These are phyloP conservation scores for Cicer arietinum DNA, from an alignment of 306 rosid genomes.

Conservation along the genomic window DNA sequence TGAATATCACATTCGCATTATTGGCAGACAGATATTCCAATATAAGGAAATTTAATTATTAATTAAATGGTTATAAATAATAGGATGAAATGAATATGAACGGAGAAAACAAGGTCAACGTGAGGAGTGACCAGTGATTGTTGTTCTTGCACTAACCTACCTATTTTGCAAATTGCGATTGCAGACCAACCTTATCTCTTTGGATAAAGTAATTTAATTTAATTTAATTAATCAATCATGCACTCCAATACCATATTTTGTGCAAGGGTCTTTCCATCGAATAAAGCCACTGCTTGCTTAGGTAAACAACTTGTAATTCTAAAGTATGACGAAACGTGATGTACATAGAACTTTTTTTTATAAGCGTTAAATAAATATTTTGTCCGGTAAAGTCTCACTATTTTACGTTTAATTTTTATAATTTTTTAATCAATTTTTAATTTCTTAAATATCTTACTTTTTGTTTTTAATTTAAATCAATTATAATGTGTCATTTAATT, in stretches of 20 bases:
- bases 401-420: too few relatives aligned
- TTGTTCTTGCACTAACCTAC: slow-evolving; percentile 20
- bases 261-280: slow-evolving; percentile 10
- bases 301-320: not conserved
- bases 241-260: slow-evolving; percentile 6
- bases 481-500: too few relatives aligned
- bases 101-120: slow-evolving; percentile 51
- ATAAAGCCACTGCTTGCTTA: slow-evolving; percentile 6
- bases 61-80: slow-evolving; percentile 14
- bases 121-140: slow-evolving; percentile 45
- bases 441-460: too few relatives aligned
- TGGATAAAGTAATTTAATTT: slow-evolving; percentile 40
- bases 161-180: slow-evolving; percentile 17
- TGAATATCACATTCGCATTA: slow-evolving; percentile 40
- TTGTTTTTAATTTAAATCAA: too few relatives aligned
- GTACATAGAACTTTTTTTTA: not conserved
- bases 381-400: too few relatives aligned
- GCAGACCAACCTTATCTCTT: slow-evolving; percentile 53
- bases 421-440: too few relatives aligned
- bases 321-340: slow-evolving; percentile 20
- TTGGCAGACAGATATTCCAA: slow-evolving; percentile 72
- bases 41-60: slow-evolving; percentile 37
- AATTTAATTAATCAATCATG: slow-evolving; percentile 31
- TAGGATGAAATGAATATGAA: slow-evolving; percentile 36
- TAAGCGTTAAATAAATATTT: too few relatives aligned